Evolutionary conservation across 805 yeast species (phyloP).

Genomic region (Candida ipomoeae): DNA sequence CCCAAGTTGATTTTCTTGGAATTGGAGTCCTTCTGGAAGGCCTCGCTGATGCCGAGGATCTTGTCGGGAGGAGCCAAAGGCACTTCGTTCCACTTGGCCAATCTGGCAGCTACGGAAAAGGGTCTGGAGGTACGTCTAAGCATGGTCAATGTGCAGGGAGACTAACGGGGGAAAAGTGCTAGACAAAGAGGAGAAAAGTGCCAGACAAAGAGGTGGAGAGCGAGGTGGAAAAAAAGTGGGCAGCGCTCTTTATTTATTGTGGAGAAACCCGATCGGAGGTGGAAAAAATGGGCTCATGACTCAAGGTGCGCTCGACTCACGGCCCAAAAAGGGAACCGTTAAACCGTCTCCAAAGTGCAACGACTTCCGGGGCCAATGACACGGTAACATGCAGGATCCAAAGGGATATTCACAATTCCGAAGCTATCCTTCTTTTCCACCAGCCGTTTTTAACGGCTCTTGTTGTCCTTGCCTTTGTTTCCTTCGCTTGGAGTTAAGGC

Average conservation of each 20-base stretch:
- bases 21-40: slow-evolving; percentile 63
- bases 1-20: slow-evolving; percentile 61
- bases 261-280: slow-evolving; percentile 10
- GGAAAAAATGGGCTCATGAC: slow-evolving; percentile 7
- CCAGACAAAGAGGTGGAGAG: not conserved
- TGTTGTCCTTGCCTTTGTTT: too few species aligned
- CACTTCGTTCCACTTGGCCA: slow-evolving; percentile 30
- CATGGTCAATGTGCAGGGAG: slow-evolving; percentile 6
- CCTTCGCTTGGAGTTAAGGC: too few species aligned
- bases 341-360: not conserved
- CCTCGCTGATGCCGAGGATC: slow-evolving; percentile 74
- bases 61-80: slow-evolving; percentile 76
- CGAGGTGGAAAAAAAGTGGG: not conserved
- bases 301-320: slow-evolving; percentile 1
- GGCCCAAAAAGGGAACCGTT: not conserved
- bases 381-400: too few species aligned
- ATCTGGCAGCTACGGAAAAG: slow-evolving; percentile 16
- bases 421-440: too few species aligned
- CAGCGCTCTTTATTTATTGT: slow-evolving; percentile 3
- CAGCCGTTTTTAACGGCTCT: too few species aligned
- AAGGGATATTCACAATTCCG: too few species aligned
- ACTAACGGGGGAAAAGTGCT: not conserved
- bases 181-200: not conserved
- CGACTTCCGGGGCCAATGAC: not conserved
- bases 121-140: slow-evolving; percentile 18